These are phyloP conservation scores for Yamadazyma conglobata DNA, from an alignment of 1,139 yeast genomes.

Conservation along the genomic window DNA sequence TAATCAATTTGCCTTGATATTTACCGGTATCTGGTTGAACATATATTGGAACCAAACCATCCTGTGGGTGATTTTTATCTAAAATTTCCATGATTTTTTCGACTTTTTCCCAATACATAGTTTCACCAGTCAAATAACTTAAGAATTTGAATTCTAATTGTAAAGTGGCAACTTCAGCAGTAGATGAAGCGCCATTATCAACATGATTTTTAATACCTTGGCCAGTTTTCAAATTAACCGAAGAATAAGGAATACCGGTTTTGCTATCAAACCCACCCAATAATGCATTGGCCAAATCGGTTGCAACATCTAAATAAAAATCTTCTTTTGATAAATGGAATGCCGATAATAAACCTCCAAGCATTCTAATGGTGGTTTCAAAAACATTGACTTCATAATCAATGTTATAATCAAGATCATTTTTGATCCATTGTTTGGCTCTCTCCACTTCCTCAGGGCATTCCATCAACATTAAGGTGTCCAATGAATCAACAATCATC, in stretches of 20 bases:
- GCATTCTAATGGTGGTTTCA: constrained; percentile 91
- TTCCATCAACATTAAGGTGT: constrained; percentile 81
- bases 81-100: constrained; percentile 70
- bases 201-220: constrained; percentile 59
- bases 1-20: constrained; percentile 60
- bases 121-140: constrained; percentile 75
- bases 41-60: constrained; percentile 81
- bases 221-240: constrained; percentile 68
- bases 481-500: constrained; percentile 90
- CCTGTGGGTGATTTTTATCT: constrained; percentile 54
- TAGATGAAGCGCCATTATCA: constrained; percentile 65
- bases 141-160: constrained; percentile 88
- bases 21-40: constrained; percentile 73
- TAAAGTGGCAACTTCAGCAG: constrained; percentile 87
- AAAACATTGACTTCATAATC: constrained; percentile 79
- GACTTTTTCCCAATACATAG: constrained; percentile 70
- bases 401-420: constrained; percentile 46
- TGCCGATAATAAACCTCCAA: constrained; percentile 88
- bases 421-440: constrained; percentile 73
- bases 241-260: constrained; percentile 73
- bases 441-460: constrained; percentile 59
- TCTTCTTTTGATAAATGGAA: constrained; percentile 69
- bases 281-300: constrained; percentile 64
- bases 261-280: constrained; percentile 62
- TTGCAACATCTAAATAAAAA: constrained; percentile 73